Base-by-base conservation (phyloP, 805 yeast species). In the Cyberlindnera japonica region DNA sequence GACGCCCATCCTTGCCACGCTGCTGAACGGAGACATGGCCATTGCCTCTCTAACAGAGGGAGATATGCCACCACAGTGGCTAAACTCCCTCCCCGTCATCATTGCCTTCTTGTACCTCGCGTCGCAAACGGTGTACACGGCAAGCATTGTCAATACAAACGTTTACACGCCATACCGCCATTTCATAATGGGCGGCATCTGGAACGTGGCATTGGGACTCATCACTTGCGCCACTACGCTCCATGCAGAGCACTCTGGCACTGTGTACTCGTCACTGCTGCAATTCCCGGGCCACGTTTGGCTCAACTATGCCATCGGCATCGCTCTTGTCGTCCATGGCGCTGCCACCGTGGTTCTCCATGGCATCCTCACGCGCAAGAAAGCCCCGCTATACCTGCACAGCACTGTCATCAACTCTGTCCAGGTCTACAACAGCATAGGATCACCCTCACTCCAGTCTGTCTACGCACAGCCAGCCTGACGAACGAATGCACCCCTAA, bases 81-180 rank as follows among this genome's bases (percentile, higher is more conserved):
- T 28, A n/a, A 21, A 13, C 3, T 37, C 47, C 13, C 23, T 42
- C 6, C 45, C 46, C 43, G 64, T 73, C 4, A 55, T 58, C 7
- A 63, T 54, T 8, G 43, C 45, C 2, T 37, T 36, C 15, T 45
- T 56, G 8, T 62, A 49, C 20, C 55, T 55, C 26, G 47, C 34
- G 2, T 49, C 55, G 10, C 62, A 70, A 30, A 51, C 61, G 48
- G 26, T 63, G 56, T 67, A 63, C 57, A 62, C 59, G 72, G 81
- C 58, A 82, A 83, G 62, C 85, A 74, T 68, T 83, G 95, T 55
- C 85, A 74, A 40, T 86, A 82, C 58, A 83, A 73, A 8, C 95
- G 96, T 51, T 95, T 75, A 59, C 95, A 77, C 35, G 95, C 88
- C 37, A 83, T 96, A 50, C 87, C 87, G 39, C 95, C 96, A 10